These are phyloP conservation scores for Jaapia argillacea DNA, from an alignment of 768 basidiomycete genomes.

Conservation along the genomic window DNA sequence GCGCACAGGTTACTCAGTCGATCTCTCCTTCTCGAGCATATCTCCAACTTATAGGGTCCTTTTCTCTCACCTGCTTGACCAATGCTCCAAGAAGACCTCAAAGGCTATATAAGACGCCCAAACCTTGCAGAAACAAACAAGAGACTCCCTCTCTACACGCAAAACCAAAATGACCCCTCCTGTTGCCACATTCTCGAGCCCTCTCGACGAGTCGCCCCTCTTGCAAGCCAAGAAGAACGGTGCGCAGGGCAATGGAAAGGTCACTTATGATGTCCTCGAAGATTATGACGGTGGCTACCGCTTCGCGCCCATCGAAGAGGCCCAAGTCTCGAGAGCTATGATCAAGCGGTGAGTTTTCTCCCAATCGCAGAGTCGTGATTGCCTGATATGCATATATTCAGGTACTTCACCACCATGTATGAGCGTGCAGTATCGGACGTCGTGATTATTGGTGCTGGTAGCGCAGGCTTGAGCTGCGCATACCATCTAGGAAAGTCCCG, in stretches of 20 bases:
- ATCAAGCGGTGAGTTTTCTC: conserved; percentile 52
- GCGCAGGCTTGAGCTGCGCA: conserved; percentile 59
- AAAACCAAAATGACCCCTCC: conserved; percentile 30
- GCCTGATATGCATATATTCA: conserved; percentile 14
- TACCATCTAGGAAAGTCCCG: conserved; percentile 59
- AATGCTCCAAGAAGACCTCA: no score
- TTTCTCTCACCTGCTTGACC: no score
- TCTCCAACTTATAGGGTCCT: no score
- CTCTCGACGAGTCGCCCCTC: conserved; percentile 12
- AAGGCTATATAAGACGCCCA: no score
- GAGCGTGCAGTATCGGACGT: conserved; percentile 69
- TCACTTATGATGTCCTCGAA: conserved; percentile 30
- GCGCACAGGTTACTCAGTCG: no score
- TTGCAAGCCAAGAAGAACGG: conserved; percentile 16
- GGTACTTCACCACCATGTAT: conserved; percentile 69
- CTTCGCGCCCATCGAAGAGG: conserved; percentile 68
- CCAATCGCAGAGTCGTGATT: not conserved
- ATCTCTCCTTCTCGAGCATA: no score
- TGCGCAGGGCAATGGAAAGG: conserved; percentile 9
- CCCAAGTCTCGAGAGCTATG: conserved; percentile 70
- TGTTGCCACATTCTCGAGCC: conserved; percentile 19
- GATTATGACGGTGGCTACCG: conserved; percentile 55
- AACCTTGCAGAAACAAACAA: no score
- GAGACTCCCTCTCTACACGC: no score
- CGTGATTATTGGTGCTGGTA: conserved; percentile 66